These are phyloP conservation scores for Sphaerulina populicola DNA, from an alignment of 2,329 filamentous ascomycete species.

Conservation along the genomic window DNA sequence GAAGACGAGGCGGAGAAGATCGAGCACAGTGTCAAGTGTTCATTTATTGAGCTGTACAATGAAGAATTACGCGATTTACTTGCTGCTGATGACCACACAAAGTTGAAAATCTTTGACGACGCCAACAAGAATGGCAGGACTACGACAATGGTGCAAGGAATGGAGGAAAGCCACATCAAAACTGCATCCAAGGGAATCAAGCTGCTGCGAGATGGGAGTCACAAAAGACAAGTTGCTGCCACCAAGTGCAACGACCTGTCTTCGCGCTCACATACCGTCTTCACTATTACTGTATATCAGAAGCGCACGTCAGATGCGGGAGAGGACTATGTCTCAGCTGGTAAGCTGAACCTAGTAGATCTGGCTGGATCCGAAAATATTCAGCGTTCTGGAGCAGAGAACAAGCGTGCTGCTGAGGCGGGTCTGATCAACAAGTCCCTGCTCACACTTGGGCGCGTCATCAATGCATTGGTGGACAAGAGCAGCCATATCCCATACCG, in stretches of 20 bases:
- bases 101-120: slow-evolving; percentile 94
- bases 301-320: slow-evolving; percentile 74
- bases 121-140: slow-evolving; percentile 74
- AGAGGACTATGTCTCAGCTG: slow-evolving; percentile 81
- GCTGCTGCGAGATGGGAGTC: slow-evolving; percentile 77
- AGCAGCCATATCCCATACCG: slow-evolving; percentile 82
- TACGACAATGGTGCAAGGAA: slow-evolving; percentile 84
- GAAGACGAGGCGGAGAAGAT: slow-evolving; percentile 52
- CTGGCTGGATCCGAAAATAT: slow-evolving; percentile 97
- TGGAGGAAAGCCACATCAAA: slow-evolving; percentile 93
- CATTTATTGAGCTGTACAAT: slow-evolving; percentile 97
- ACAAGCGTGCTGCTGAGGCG: slow-evolving; percentile 92
- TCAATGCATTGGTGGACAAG: slow-evolving; percentile 91
- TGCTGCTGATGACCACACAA: slow-evolving; percentile 68
- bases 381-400: slow-evolving; percentile 90
- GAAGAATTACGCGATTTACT: slow-evolving; percentile 90
- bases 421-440: slow-evolving; percentile 97
- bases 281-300: slow-evolving; percentile 87
- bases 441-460: slow-evolving; percentile 87
- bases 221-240: slow-evolving; percentile 93
- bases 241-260: slow-evolving; percentile 99
- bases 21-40: slow-evolving; percentile 90
- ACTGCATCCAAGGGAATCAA: slow-evolving; percentile 77
- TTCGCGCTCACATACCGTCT: slow-evolving; percentile 93
- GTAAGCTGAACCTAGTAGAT: slow-evolving; percentile 94